phyloP scores from a whole-genome alignment of 257 asterid genomes.

The Solanum lycopersicoides region DNA sequence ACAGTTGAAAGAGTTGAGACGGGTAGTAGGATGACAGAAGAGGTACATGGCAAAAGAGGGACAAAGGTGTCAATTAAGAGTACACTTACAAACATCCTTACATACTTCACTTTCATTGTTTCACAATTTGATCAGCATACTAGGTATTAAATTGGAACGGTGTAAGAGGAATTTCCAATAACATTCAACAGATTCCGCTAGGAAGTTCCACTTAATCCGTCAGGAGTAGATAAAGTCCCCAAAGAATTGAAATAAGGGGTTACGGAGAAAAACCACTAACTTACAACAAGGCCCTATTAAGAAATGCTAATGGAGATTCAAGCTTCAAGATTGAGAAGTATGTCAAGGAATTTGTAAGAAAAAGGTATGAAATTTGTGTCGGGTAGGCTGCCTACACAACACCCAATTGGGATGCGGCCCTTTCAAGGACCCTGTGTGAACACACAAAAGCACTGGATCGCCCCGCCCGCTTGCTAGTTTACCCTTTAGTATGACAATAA shows the following conservation, averaged over 20 bases:
- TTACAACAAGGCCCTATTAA: not conserved
- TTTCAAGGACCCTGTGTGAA: not conserved
- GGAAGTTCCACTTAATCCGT: not conserved
- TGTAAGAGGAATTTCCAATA: not conserved
- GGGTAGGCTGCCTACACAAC: not conserved
- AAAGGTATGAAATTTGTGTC: not conserved
- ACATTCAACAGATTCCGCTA: not conserved
- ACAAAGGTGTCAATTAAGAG: not conserved
- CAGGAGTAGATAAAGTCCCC: not conserved
- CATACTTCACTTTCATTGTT: not conserved
- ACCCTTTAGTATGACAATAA: not conserved
- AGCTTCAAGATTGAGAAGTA: not conserved
- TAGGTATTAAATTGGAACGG: not conserved
- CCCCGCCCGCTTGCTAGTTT: not conserved
- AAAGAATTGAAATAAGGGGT: not conserved
- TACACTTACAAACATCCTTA: not conserved
- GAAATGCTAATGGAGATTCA: not conserved
- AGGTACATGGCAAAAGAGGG: not conserved
- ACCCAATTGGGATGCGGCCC: not conserved
- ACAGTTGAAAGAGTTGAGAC: not conserved
- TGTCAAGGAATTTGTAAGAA: not conserved
- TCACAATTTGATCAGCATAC: not conserved
- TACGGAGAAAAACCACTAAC: not conserved
- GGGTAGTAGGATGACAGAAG: not conserved
- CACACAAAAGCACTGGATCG: not conserved